Evolutionary conservation across 1,284 basidiomycete species (phyloP).

Genomic region (Cryptococcus sp.): DNA sequence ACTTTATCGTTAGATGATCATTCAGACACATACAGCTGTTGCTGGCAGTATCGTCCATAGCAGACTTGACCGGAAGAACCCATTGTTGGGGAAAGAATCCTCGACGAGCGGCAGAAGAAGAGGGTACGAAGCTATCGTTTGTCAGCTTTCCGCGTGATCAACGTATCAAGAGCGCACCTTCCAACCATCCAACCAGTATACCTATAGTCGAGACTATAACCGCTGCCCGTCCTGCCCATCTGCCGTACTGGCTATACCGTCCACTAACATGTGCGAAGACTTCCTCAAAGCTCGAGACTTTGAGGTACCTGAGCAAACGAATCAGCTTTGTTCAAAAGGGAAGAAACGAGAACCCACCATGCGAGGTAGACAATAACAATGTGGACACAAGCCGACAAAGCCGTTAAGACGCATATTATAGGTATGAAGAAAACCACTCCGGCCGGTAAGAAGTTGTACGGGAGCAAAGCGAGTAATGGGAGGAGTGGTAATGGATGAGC

Average conservation of each 20-base stretch:
- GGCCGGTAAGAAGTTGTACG: conserved; percentile 45
- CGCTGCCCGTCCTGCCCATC: conserved; percentile 33
- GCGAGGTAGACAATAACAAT: conserved; percentile 48
- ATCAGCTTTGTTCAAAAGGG: background rate
- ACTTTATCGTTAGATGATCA: background rate
- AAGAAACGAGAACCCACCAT: conserved; percentile 22
- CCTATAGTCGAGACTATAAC: conserved; percentile 35
- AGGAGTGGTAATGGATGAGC: conserved; percentile 45
- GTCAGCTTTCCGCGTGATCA: background rate
- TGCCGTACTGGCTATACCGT: conserved; percentile 31
- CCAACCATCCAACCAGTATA: conserved; percentile 37
- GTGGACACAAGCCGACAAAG: conserved; percentile 42
- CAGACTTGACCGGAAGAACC: conserved; percentile 26
- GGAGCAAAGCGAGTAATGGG: conserved; percentile 38
- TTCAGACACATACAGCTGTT: conserved; percentile 18
- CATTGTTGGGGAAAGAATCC: conserved; percentile 25
- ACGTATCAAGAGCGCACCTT: conserved; percentile 27
- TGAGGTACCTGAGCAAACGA: conserved; percentile 36
- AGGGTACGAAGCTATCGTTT: conserved; percentile 29
- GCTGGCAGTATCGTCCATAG: conserved; percentile 38
- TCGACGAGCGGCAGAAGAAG: conserved; percentile 34
- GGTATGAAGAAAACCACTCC: conserved; percentile 47
- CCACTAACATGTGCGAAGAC: conserved; percentile 38
- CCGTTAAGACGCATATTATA: conserved; percentile 33
- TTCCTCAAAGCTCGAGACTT: conserved; percentile 45